These are phyloP conservation scores for Murraya paniculata DNA, from an alignment of 345 rosid species.

Conservation along the genomic window DNA sequence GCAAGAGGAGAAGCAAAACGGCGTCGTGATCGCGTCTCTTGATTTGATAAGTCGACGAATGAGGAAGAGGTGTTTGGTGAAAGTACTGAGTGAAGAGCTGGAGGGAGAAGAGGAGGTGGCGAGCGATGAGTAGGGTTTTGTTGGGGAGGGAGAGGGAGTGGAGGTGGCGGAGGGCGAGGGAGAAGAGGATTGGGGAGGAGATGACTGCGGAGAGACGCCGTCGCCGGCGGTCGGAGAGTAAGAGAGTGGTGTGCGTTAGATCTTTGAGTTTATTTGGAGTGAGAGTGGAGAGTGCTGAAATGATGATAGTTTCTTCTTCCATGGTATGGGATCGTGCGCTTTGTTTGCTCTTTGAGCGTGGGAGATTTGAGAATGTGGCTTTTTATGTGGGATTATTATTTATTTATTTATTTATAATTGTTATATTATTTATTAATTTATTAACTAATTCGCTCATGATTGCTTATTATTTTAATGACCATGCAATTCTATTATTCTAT, in stretches of 20 bases:
- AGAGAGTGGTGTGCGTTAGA: constrained; percentile 53
- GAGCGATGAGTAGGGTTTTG: constrained; percentile 75
- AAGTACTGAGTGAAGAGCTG: constrained; percentile 50
- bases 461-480: background rate
- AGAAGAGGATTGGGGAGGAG: constrained; percentile 72
- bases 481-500: background rate
- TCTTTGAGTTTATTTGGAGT: constrained; percentile 40
- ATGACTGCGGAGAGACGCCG: constrained; percentile 66
- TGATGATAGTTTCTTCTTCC: constrained; percentile 43
- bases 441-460: background rate
- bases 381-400: constrained; percentile 10
- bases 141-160: constrained; percentile 62
- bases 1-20: constrained; percentile 71
- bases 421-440: background rate
- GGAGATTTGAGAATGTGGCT: constrained; percentile 20
- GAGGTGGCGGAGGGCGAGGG: constrained; percentile 75
- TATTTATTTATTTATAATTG: no score
- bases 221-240: constrained; percentile 49
- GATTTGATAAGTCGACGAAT: constrained; percentile 8
- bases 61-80: constrained; percentile 22
- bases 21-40: constrained; percentile 76
- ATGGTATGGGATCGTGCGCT: constrained; percentile 36
- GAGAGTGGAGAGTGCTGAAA: constrained; percentile 66
- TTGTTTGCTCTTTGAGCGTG: constrained; percentile 6
- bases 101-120: constrained; percentile 78